Base-by-base conservation (phyloP, 345 rosid species). In the Ceriops tagal region DNA sequence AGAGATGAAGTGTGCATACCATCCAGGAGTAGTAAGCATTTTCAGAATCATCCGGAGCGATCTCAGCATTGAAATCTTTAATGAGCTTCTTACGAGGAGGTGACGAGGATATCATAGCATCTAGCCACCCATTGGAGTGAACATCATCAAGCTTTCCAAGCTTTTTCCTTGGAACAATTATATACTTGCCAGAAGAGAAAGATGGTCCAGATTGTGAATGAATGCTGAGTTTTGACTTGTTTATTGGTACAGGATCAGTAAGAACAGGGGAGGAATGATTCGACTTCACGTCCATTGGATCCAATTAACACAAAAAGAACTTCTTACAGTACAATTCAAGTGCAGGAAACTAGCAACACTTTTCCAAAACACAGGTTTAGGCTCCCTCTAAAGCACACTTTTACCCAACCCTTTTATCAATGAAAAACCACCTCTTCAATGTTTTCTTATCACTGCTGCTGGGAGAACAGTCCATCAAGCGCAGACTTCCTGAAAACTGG, bases 31-130 rank as follows among this genome's bases (percentile, higher is more conserved):
- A 43, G 75, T 93, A 86, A 68, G 90, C 81, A 73, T 68, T 63
- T 47, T 89, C 93, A 61, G 71, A 10, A 78, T 88, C 97, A 71
- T 89, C 93, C 0, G 85, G 71, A 70, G 81, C 79, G 69, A 70
- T 65, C 37, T 87, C 97, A 13, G 78, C 37, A 62, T 47, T 84
- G 58, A 83, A 77, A 75, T 83, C 89, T 80, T 83, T 88, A 39
- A 81, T 71, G 9, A 83, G 75, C 83, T 83, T 91, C 75, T 93
- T 93, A 22, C 84, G 92, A 53, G 98, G 95, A 66, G 98, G 98
- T 15, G 97, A 93, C 1, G 98, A 93, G 8, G 98, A 89, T 70
- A 81, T 91, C 98, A 93, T 93, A 61, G 96, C 92, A 57, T 93
- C 96, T 18, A 93, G 83, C 93, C 96, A 93, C n/a, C 95, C 96